Percentiles rank a stretch among this genome's conserved stretches.
Conservation (phyloP, 2,329 filamentous ascomycete genomes). For the Diplodia scrobiculata region DNA sequence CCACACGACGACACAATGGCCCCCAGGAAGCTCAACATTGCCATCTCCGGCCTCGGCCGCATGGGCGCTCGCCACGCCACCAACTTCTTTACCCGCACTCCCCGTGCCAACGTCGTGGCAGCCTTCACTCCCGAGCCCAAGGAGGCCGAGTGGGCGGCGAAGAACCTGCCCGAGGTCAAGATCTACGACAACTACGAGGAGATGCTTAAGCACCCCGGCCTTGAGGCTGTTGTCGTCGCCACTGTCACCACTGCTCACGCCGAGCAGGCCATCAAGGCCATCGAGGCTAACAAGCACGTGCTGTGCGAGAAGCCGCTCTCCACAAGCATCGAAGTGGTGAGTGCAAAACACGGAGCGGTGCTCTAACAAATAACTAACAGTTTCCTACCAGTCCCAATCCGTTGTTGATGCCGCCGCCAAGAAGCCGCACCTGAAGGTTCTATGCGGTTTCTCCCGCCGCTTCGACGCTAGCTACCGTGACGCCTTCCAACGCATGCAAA, state of each 20-base stretch:
- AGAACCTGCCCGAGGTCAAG: conserved; percentile 55
- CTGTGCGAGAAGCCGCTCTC: conserved; percentile 63
- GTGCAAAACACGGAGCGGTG: conserved; percentile 33
- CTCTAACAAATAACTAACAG: conserved; percentile 24
- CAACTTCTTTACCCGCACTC: conserved; percentile 51
- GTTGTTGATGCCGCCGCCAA: conserved; percentile 60
- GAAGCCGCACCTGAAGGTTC: conserved; percentile 64
- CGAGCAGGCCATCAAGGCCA: conserved; percentile 60
- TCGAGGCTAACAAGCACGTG: conserved; percentile 58
- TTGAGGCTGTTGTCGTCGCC: conserved; percentile 60
- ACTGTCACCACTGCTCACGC: conserved; percentile 60
- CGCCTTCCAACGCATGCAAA: conserved; percentile 56
- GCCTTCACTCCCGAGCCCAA: conserved; percentile 50
- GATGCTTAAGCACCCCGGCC: conserved; percentile 58
- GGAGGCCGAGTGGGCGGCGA: conserved; percentile 53
- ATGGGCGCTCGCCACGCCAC: conserved; percentile 55
- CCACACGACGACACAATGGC: conserved; percentile 37
- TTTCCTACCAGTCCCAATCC: conserved; percentile 55
- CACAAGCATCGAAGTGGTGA: conserved; percentile 61
- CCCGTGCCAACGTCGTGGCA: conserved; percentile 52
- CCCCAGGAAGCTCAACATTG: conserved; percentile 49
- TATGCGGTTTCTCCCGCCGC: conserved; percentile 67
- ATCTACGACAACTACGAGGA: conserved; percentile 59
- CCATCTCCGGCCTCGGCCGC: conserved; percentile 52
- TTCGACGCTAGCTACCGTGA: conserved; percentile 68